Conservation (phyloP, 768 basidiomycete species). For the Auriscalpium vulgare region DNA sequence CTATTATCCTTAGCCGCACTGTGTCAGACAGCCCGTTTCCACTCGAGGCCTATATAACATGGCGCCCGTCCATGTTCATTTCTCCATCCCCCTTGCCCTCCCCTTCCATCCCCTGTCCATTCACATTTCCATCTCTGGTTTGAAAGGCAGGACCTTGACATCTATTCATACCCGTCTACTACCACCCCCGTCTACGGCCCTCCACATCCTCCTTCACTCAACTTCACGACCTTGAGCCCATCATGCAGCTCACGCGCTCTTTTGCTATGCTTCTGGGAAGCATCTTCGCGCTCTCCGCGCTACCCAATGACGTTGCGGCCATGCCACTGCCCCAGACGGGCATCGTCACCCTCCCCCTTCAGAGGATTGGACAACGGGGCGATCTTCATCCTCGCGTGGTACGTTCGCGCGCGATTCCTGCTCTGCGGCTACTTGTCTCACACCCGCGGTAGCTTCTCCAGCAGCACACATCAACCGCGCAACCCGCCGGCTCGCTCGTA, state of each 20-base stretch:
- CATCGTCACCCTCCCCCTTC: conserved; percentile 35
- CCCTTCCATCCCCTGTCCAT: no score
- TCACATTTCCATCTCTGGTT: no score
- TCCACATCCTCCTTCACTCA: no score
- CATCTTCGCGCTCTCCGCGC: conserved; percentile 34
- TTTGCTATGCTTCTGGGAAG: conserved; percentile 47
- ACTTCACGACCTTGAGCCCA: neutral
- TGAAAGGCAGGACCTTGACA: no score
- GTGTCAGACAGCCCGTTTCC: no score
- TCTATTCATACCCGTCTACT: no score
- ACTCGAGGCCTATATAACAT: no score
- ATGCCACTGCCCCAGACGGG: conserved; percentile 28
- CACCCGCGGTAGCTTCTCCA: conserved; percentile 43
- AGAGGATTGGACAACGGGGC: conserved; percentile 23
- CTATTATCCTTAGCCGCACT: no score
- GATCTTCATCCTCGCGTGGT: conserved; percentile 38
- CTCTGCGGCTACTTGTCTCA: neutral
- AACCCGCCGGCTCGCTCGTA: conserved; percentile 55
- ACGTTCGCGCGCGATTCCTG: conserved; percentile 11
- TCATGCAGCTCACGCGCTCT: conserved; percentile 49
- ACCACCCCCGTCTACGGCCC: no score
- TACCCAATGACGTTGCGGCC: conserved; percentile 31
- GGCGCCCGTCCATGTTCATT: no score
- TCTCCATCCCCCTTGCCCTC: no score
- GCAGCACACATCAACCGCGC: conserved; percentile 64